Evolutionary conservation across 2,329 filamentous ascomycete genomes (phyloP).

Genomic region (Bipolaris gigantea): DNA sequence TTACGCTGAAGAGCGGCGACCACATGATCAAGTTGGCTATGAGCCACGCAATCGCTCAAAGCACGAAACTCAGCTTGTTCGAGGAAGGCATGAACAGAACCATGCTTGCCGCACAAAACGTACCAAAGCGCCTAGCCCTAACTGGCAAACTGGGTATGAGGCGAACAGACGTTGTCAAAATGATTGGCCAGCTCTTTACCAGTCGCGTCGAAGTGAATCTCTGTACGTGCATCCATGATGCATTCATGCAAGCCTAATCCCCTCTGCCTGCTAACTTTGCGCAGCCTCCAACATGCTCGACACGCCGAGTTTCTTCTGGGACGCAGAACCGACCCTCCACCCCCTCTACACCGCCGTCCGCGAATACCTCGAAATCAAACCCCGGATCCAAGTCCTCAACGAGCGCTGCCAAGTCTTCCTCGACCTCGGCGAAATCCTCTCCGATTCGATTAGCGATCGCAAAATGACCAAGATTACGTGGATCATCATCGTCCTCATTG

Average conservation of each 20-base stretch:
- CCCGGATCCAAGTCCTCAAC: conserved; percentile 93
- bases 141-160: conserved; percentile 92
- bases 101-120: conserved; percentile 89
- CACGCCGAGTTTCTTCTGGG: conserved; percentile 98
- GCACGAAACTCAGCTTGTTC: conserved; percentile 93
- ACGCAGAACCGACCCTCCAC: conserved; percentile 90
- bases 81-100: conserved; percentile 95
- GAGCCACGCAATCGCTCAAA: conserved; percentile 95
- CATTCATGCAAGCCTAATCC: too few relatives aligned
- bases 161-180: conserved; percentile 86
- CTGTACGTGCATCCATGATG: too few relatives aligned
- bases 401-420: conserved; percentile 96
- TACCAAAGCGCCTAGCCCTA: conserved; percentile 84
- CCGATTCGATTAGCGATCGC: conserved; percentile 86
- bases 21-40: conserved; percentile 99
- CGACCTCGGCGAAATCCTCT: conserved; percentile 91
- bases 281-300: conserved; percentile 92
- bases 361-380: conserved; percentile 97
- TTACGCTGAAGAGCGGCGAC: conserved; percentile 88
- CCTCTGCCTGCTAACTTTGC: conserved; percentile 13
- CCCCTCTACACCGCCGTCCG: conserved; percentile 92
- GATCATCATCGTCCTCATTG: conserved; percentile 95
- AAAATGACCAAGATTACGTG: conserved; percentile 97
- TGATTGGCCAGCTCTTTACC: conserved; percentile 87
- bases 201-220: conserved; percentile 96